Conservation (phyloP, 2,329 filamentous ascomycete species). For the Neopestalotiopsis sp. region DNA sequence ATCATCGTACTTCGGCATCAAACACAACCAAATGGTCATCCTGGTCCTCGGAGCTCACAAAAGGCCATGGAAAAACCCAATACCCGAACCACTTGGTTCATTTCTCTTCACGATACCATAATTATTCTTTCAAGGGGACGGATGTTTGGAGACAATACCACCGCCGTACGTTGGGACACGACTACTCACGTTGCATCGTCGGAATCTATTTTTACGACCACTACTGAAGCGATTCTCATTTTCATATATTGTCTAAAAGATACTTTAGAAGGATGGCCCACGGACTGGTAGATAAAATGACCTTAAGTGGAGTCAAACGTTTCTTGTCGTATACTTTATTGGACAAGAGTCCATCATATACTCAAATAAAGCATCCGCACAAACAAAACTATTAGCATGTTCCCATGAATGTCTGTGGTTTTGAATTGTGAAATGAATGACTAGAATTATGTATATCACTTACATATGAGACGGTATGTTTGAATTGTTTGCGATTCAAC, state of each 20-base stretch:
- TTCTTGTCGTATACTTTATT: slow-evolving; percentile 13
- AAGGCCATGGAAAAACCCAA: slow-evolving; percentile 1
- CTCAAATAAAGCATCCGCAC: slow-evolving; percentile 1
- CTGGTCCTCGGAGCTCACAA: background rate
- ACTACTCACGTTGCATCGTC: slow-evolving; percentile 12
- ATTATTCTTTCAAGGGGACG: slow-evolving; percentile 12
- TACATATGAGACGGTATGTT: too few relatives aligned
- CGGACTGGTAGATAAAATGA: background rate
- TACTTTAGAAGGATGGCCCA: slow-evolving; percentile 1
- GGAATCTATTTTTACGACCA: slow-evolving; percentile 3
- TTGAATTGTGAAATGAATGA: background rate
- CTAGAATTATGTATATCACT: too few relatives aligned
- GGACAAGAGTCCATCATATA: background rate
- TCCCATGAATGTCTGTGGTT: background rate
- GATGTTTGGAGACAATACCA: slow-evolving; percentile 16
- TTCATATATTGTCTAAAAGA: slow-evolving; percentile 8
- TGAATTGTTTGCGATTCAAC: too few relatives aligned
- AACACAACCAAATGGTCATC: background rate
- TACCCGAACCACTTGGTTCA: slow-evolving; percentile 18
- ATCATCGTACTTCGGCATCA: background rate
- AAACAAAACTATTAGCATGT: background rate
- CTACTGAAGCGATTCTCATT: slow-evolving; percentile 9
- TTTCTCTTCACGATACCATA: slow-evolving; percentile 18
- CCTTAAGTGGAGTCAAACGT: slow-evolving; percentile 1
- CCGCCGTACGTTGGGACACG: slow-evolving; percentile 16